Conservation (phyloP, 1,284 basidiomycete species). For the Thecaphora thlaspeos region DNA sequence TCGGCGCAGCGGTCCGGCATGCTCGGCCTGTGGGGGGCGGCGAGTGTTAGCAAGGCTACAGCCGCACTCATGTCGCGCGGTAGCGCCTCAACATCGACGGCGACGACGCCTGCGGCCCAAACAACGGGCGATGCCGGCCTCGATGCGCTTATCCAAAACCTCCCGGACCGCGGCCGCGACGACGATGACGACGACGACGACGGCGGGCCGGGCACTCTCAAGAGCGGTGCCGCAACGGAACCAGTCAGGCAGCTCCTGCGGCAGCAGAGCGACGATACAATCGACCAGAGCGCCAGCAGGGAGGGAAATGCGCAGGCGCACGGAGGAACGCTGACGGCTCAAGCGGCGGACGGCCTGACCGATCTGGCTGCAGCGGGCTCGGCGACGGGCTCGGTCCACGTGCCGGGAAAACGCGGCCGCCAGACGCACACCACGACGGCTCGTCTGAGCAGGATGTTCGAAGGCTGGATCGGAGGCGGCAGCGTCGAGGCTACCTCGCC, state of each 20-base stretch:
- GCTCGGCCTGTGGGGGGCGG: slow-evolving; percentile 36
- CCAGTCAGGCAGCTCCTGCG: too few relatives aligned
- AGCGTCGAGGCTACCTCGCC: slow-evolving; percentile 16
- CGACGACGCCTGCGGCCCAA: neutral
- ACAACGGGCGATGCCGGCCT: slow-evolving; percentile 31
- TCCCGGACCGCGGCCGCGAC: slow-evolving; percentile 1
- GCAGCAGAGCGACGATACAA: neutral
- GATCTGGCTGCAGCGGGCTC: neutral
- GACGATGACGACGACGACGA: slow-evolving; percentile 21
- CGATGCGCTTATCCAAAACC: slow-evolving; percentile 26
- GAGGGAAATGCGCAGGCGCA: too few relatives aligned
- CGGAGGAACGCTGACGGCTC: too few relatives aligned
- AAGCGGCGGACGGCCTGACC: too few relatives aligned
- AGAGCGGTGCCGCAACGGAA: slow-evolving; percentile 6
- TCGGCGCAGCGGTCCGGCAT: slow-evolving; percentile 9
- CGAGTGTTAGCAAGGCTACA: slow-evolving; percentile 28
- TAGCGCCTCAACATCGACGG: too few relatives aligned
- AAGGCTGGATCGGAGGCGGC: slow-evolving; percentile 40
- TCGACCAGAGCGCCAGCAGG: too few relatives aligned
- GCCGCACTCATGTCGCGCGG: slow-evolving; percentile 17
- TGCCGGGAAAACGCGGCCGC: slow-evolving; percentile 20
- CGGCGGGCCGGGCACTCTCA: slow-evolving; percentile 14
- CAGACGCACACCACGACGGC: slow-evolving; percentile 33
- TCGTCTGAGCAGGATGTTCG: slow-evolving; percentile 46
- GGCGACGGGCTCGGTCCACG: slow-evolving; percentile 6